Evolutionary conservation across 805 yeast genomes (phyloP).

Genomic region (Soucietia sequanensis): DNA sequence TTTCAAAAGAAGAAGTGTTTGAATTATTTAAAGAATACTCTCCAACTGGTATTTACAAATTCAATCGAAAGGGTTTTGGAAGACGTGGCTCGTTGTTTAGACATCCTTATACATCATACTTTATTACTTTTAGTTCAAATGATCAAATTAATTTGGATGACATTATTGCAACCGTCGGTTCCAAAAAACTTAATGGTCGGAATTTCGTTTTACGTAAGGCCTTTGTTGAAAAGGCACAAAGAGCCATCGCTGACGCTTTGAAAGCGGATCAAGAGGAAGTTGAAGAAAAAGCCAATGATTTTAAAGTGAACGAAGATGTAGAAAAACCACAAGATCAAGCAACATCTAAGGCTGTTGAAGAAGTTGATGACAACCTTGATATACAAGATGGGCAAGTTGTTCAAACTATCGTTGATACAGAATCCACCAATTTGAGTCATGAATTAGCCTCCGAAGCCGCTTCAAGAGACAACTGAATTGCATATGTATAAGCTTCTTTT

Average conservation of each 20-base stretch:
- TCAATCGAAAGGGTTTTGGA: neutral
- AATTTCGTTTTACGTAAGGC: neutral
- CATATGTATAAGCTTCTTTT: too few species aligned
- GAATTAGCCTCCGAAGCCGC: too few species aligned
- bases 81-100: neutral
- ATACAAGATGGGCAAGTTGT: too few species aligned
- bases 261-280: neutral
- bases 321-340: neutral
- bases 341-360: neutral
- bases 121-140: neutral
- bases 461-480: neutral
- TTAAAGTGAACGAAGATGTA: neutral
- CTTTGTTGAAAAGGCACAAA: neutral
- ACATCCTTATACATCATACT: neutral
- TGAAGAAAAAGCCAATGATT: constrained; percentile 5
- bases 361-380: neutral
- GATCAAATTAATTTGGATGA: neutral
- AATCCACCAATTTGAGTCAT: too few species aligned
- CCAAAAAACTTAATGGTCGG: neutral
- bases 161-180: neutral
- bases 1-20: constrained; percentile 45
- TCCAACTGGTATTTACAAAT: constrained; percentile 45
- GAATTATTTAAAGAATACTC: constrained; percentile 44
- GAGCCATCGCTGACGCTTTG: neutral
- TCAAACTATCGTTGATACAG: too few species aligned